These are phyloP conservation scores for Nigrospora sphaerica DNA, from an alignment of 2,329 filamentous ascomycete genomes.

Conservation along the genomic window DNA sequence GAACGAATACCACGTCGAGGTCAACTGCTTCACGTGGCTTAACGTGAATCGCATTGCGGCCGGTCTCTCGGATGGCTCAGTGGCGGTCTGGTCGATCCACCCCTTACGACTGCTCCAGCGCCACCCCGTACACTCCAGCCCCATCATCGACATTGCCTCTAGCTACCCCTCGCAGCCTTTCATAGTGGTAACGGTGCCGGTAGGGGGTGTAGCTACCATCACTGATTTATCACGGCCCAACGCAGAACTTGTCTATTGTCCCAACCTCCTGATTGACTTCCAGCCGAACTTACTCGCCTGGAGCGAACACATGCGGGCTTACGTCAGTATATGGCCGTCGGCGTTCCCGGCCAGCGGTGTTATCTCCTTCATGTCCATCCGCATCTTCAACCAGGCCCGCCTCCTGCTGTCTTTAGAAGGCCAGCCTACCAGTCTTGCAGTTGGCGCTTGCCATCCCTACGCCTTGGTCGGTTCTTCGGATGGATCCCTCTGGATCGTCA, in stretches of 20 bases:
- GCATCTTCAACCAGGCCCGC: conserved; percentile 45
- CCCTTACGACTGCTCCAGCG: conserved; percentile 42
- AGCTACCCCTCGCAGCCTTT: conserved; percentile 51
- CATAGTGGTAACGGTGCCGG: conserved; percentile 45
- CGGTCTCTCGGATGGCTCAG: conserved; percentile 49
- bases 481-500: conserved; percentile 44
- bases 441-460: conserved; percentile 45
- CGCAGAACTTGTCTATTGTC: conserved; percentile 45
- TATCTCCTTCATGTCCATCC: conserved; percentile 44
- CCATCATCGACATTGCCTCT: conserved; percentile 46
- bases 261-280: conserved; percentile 40
- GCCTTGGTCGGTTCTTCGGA: conserved; percentile 46
- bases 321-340: conserved; percentile 44
- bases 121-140: conserved; percentile 44
- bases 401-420: conserved; percentile 44
- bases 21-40: conserved; percentile 48
- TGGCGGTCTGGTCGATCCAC: conserved; percentile 49
- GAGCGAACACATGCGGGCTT: conserved; percentile 49
- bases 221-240: conserved; percentile 46
- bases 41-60: conserved; percentile 47
- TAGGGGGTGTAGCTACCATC: conserved; percentile 45
- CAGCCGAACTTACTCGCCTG: conserved; percentile 47
- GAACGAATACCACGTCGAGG: conserved; percentile 38
- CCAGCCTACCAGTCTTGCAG: conserved; percentile 40
- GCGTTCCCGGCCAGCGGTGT: conserved; percentile 45